Percentiles rank a stretch among this genome's conserved stretches.
These are phyloP conservation scores for Euphorbia tirucalli DNA, from an alignment of 345 rosid genomes.

Conservation along the genomic window DNA sequence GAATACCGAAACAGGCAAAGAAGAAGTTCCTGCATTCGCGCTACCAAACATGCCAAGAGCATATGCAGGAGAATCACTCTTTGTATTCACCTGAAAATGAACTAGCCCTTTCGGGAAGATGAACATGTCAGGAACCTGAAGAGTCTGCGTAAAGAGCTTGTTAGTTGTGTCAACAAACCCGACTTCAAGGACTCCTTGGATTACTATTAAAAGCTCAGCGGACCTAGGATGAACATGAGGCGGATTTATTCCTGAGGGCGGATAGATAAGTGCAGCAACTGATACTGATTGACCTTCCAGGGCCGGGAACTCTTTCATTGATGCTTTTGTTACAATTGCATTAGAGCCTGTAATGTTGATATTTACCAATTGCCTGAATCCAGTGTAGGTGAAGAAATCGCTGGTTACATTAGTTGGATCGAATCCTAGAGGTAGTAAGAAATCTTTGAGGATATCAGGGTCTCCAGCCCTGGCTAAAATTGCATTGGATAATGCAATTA, in stretches of 20 bases:
- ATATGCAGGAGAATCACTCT: conserved; percentile 13
- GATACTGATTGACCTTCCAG: conserved; percentile 26
- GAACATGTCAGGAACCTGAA: conserved; percentile 26
- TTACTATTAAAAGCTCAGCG: conserved; percentile 14
- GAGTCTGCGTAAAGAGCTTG: conserved; percentile 23
- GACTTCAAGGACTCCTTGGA: conserved; percentile 15
- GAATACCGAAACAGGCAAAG: conserved; percentile 18
- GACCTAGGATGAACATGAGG: conserved; percentile 27
- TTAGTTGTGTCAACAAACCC: conserved; percentile 20
- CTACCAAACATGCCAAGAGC: conserved; percentile 25
- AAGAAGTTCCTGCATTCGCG: conserved; percentile 24
- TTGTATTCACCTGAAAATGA: conserved; percentile 29
- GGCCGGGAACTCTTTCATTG: conserved; percentile 17
- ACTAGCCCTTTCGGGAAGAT: conserved; percentile 35
- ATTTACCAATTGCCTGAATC: conserved; percentile 13
- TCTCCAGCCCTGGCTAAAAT: conserved; percentile 12
- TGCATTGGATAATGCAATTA: conserved; percentile 3
- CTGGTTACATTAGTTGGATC: conserved; percentile 5
- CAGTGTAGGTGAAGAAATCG: conserved; percentile 22
- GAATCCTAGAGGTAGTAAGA: conserved; percentile 8
- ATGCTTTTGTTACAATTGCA: conserved; percentile 9
- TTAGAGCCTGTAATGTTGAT: conserved; percentile 12
- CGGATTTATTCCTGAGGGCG: conserved; percentile 20
- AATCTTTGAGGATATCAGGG: conserved; percentile 26
- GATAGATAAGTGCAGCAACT: conserved; percentile 10